Percentiles rank a stretch among this genome's conserved stretches.
Conservation (phyloP, 2,329 filamentous ascomycete genomes). For the Colletotrichum tamarilloi region DNA sequence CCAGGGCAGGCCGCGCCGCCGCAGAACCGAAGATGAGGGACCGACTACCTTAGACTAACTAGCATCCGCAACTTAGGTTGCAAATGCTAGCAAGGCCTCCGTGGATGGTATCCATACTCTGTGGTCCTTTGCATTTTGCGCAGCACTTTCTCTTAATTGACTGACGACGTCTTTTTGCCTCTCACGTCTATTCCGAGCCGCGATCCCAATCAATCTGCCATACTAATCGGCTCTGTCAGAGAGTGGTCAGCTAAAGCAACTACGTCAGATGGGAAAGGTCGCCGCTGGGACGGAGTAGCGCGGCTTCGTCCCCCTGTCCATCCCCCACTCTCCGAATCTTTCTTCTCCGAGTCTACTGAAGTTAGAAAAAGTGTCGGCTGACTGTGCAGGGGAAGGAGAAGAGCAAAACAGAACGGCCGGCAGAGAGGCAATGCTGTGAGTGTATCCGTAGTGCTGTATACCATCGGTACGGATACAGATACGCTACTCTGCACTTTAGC, state of each 20-base stretch:
- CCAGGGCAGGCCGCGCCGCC: no score
- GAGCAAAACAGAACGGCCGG: not conserved
- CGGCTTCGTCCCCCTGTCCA: conserved; percentile 19
- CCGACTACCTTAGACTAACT: not conserved
- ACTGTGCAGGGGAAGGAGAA: conserved; percentile 9
- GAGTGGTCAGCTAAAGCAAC: conserved; percentile 14
- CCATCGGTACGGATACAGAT: not conserved
- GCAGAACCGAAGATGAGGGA: not conserved
- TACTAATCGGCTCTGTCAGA: conserved; percentile 1
- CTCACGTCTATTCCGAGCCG: not conserved
- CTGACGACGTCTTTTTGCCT: not conserved
- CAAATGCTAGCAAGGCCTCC: not conserved
- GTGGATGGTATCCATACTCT: not conserved
- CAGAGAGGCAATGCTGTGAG: not conserved
- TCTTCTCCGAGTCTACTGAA: conserved; percentile 25
- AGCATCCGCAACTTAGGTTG: not conserved
- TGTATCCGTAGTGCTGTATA: not conserved
- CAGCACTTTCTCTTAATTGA: not conserved
- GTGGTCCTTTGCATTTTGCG: not conserved
- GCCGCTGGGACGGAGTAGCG: not conserved
- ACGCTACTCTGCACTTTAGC: not conserved
- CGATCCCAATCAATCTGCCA: not conserved
- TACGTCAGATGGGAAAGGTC: conserved; percentile 29
- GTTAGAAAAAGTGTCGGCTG: conserved; percentile 19
- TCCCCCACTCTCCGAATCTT: conserved; percentile 32